Evolutionary conservation across 2,329 filamentous ascomycete genomes (phyloP).

Genomic region (Aureobasidium sp.): DNA sequence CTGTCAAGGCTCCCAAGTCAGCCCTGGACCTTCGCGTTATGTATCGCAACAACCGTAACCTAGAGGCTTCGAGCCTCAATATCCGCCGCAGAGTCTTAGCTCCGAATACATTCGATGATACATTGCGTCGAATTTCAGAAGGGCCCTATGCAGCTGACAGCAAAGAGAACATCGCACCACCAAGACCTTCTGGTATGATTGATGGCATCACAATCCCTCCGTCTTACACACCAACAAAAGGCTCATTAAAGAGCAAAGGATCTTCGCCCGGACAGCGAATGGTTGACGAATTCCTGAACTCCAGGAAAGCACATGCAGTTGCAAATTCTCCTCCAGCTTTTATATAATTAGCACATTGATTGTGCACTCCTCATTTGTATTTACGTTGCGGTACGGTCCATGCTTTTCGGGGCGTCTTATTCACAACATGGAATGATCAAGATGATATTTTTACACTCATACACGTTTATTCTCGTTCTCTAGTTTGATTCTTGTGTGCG

Average conservation of each 20-base stretch:
- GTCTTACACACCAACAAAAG: conserved; percentile 15
- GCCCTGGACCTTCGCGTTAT: conserved; percentile 28
- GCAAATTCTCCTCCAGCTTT: conserved; percentile 4
- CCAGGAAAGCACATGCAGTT: background rate
- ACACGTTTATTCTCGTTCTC: background rate
- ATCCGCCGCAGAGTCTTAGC: conserved; percentile 16
- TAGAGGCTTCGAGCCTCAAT: conserved; percentile 15
- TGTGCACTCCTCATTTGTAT: conserved; percentile 1
- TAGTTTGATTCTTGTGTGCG: background rate
- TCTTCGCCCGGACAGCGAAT: conserved; percentile 17
- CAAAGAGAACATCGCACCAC: conserved; percentile 7
- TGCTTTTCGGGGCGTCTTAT: background rate
- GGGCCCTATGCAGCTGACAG: conserved; percentile 26
- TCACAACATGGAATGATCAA: background rate
- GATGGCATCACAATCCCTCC: conserved; percentile 15
- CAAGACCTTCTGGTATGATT: conserved; percentile 1
- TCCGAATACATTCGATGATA: conserved; percentile 25
- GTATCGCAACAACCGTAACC: conserved; percentile 22
- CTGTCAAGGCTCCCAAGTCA: conserved; percentile 21
- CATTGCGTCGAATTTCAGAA: conserved; percentile 27
- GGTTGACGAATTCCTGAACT: conserved; percentile 16
- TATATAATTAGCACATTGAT: conserved; percentile 12
- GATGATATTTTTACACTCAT: background rate
- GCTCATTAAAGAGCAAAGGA: conserved; percentile 11
- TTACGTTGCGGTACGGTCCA: background rate